phyloP scores from a whole-genome alignment of 2,329 filamentous ascomycete species.

The Domatiomyces globalis region DNA sequence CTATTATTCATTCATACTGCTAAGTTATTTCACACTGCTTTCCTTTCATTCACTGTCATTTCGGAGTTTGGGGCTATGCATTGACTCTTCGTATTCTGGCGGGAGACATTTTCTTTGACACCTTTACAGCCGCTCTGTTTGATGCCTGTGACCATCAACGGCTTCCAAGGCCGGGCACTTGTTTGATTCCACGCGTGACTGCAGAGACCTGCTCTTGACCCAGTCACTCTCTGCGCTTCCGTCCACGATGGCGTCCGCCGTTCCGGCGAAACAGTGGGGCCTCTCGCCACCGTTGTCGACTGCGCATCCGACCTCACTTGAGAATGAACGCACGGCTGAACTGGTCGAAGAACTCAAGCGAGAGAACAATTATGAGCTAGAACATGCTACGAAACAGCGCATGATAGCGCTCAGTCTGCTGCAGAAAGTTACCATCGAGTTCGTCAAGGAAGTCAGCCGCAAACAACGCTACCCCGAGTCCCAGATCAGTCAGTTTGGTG shows the following conservation, averaged over 20 bases:
- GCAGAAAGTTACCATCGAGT: constrained; percentile 67
- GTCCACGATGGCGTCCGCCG: constrained; percentile 6
- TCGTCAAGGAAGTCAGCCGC: constrained; percentile 67
- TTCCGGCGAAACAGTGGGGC: constrained; percentile 42
- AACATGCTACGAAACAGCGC: constrained; percentile 68
- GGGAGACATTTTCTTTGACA: neutral
- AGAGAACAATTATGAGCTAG: constrained; percentile 83
- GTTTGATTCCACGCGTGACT: neutral
- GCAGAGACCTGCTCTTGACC: neutral
- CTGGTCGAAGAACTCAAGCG: constrained; percentile 71
- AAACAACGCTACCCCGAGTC: constrained; percentile 60
- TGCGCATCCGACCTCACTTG: constrained; percentile 58
- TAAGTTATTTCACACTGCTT: neutral
- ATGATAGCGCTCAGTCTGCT: constrained; percentile 60
- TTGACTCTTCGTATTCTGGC: neutral
- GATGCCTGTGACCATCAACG: neutral
- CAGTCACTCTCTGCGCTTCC: neutral
- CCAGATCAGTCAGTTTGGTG: constrained; percentile 69
- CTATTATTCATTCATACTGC: neutral
- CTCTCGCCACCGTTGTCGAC: constrained; percentile 74
- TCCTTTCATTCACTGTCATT: neutral
- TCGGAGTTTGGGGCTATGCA: neutral
- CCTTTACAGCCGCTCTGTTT: neutral
- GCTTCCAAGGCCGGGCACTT: neutral
- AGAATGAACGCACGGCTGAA: constrained; percentile 61